Base-by-base conservation (phyloP, 352 stramenopile genomes). In the Pythium aquatile region DNA sequence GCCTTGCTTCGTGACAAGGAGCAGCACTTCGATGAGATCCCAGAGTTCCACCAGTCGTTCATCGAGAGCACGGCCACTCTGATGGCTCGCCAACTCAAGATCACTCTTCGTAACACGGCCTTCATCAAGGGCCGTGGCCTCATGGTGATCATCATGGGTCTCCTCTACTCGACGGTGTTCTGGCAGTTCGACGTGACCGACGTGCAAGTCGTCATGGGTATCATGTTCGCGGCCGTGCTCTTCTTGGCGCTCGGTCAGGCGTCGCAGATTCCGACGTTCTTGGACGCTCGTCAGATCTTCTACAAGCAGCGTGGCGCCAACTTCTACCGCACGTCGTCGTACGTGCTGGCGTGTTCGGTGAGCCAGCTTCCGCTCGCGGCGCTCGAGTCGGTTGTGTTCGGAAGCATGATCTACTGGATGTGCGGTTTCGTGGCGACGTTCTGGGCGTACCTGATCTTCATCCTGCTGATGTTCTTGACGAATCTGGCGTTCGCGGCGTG, bases 241-340 rank as follows among this genome's bases (percentile, higher is more conserved):
- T 64, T 64, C 58, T 47, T 64, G 33, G 32, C 58, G 17, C 37
- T 64, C 26, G 58, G 46, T 29, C 73, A 79, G 30, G 82, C 91
- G 59, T 61, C 80, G 2, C 76, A 87, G 55, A 69, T 96, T 26
- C 76, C 84, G 13, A 77, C 75, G 32, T 82, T 91, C 55, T 81
- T 90, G 54, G 68, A 77, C 24, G 62, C 68, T 6, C 71, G 71
- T 11, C 44, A 57, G 14, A 55, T 81, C 24, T 93, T 87, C 69
- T 91, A 91, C 74, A 91, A 90, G 59, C 85, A 93, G 44, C 68
- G 70, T 10, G 79, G 79, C 49, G 70, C 74, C 20, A 88, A 91
- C 65, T 91, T 91, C 63, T 91, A 83, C 62, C 75, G 74, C 26
- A 84, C 74, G 8, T 67, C 88, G 54, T 44, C 88, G 6, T 93